Conservation (phyloP, 2,329 filamentous ascomycete genomes). For the Neofusicoccum cordaticola region DNA sequence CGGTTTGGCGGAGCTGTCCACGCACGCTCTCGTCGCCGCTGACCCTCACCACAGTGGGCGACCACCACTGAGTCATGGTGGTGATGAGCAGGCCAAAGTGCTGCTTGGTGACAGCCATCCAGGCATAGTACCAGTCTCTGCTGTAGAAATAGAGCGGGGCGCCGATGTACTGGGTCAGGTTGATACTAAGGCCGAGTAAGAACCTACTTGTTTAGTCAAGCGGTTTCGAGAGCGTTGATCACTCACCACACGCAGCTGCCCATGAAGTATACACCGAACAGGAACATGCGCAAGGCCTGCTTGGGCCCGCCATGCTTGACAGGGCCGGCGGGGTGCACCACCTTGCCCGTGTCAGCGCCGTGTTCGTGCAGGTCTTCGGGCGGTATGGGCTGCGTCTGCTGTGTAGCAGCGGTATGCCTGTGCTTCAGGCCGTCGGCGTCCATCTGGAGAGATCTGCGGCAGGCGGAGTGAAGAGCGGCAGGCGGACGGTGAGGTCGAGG, state of each 20-base stretch:
- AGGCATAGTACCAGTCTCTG: conserved; percentile 74
- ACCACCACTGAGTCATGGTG: conserved; percentile 82
- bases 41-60: conserved; percentile 73
- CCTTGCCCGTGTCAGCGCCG: not conserved
- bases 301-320: conserved; percentile 43
- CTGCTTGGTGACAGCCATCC: conserved; percentile 83
- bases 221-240: conserved; percentile 17
- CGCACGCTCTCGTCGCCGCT: conserved; percentile 78
- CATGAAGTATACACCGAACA: conserved; percentile 47
- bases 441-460: conserved; percentile 22
- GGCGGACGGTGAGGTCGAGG: conserved; percentile 5
- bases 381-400: not conserved
- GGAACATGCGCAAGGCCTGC: conserved; percentile 43
- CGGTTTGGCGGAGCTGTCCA: conserved; percentile 66
- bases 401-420: conserved; percentile 23
- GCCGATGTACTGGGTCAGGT: conserved; percentile 69
- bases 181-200: conserved; percentile 37
- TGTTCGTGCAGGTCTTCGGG: conserved; percentile 1
- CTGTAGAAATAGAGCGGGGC: conserved; percentile 71
- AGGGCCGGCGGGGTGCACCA: conserved; percentile 34
- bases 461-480: conserved; percentile 11
- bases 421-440: conserved; percentile 30
- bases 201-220: not conserved
- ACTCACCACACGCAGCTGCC: conserved; percentile 41
- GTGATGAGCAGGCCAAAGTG: conserved; percentile 74